These are phyloP conservation scores for Blepharisma japonicum DNA, from an alignment of 73 alveolate genomes.

Conservation along the genomic window DNA sequence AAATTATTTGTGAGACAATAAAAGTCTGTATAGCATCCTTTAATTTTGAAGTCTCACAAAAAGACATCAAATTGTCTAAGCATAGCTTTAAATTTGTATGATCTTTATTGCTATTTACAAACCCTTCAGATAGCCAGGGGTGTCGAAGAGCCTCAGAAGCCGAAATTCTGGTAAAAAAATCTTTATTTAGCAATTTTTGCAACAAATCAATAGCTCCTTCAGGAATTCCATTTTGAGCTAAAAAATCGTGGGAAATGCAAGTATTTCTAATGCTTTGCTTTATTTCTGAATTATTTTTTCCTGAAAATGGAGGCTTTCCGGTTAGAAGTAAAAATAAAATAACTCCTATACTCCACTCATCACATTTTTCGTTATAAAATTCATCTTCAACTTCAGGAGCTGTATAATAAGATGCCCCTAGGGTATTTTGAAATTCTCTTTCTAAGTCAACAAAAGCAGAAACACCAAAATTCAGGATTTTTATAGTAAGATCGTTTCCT, in stretches of 20 bases:
- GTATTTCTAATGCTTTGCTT: neutral
- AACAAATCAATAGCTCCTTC: neutral
- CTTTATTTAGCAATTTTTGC: neutral
- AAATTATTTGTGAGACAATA: neutral
- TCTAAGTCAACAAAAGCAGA: slow-evolving; percentile 1
- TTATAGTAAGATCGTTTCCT: neutral
- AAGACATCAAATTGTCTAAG: neutral
- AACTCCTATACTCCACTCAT: slow-evolving; percentile 4
- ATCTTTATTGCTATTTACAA: neutral
- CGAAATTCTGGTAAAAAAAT: neutral
- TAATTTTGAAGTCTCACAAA: neutral
- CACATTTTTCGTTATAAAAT: neutral
- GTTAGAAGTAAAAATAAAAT: neutral
- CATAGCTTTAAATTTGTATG: neutral
- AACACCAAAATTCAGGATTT: neutral
- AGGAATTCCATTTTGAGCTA: neutral
- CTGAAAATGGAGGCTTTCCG: slow-evolving; percentile 17
- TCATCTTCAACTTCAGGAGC: neutral
- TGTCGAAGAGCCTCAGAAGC: neutral
- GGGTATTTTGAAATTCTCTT: neutral
- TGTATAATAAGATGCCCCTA: neutral
- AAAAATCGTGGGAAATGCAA: neutral
- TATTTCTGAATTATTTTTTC: no score
- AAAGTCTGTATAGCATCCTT: slow-evolving; percentile 15
- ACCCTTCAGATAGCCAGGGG: neutral